Conservation (phyloP, 352 stramenopile species). For the Peronosclerospora sorghi region DNA sequence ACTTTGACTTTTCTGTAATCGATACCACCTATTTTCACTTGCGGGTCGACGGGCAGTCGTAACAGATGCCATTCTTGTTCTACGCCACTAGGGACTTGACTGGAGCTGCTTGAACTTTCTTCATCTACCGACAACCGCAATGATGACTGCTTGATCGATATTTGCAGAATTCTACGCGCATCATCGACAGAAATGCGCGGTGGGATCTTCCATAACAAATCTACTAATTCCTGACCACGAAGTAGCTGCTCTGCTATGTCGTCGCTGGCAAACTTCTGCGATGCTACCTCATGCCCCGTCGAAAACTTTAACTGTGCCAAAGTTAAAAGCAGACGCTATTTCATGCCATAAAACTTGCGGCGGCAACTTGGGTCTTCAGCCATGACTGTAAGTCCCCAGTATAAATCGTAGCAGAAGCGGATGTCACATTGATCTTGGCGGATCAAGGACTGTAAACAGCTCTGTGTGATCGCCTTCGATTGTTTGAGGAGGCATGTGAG, state of each 20-base stretch:
- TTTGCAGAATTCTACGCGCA: too few species aligned
- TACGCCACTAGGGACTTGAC: background rate
- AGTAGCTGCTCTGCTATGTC: too few species aligned
- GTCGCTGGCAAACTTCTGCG: too few species aligned
- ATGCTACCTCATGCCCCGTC: slow-evolving; percentile 30
- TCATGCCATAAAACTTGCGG: slow-evolving; percentile 74
- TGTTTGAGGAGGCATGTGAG: too few species aligned
- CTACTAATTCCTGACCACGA: too few species aligned
- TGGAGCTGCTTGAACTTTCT: background rate
- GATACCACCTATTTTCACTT: slow-evolving; percentile 65
- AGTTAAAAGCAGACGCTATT: slow-evolving; percentile 66
- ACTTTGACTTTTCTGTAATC: slow-evolving; percentile 66
- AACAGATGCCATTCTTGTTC: slow-evolving; percentile 22
- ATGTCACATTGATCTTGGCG: too few species aligned
- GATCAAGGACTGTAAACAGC: too few species aligned
- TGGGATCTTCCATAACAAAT: too few species aligned
- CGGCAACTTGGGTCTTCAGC: too few species aligned
- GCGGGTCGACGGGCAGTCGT: slow-evolving; percentile 62
- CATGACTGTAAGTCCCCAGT: slow-evolving; percentile 78
- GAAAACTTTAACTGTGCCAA: slow-evolving; percentile 53
- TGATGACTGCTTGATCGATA: slow-evolving; percentile 37
- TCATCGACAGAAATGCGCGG: too few species aligned
- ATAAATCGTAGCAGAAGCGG: slow-evolving; percentile 84
- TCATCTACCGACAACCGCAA: slow-evolving; percentile 19
- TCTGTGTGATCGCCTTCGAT: too few species aligned